Evolutionary conservation across 192 early-diverging fungal genomes (phyloP).

Genomic region (Coemansia sp.): DNA sequence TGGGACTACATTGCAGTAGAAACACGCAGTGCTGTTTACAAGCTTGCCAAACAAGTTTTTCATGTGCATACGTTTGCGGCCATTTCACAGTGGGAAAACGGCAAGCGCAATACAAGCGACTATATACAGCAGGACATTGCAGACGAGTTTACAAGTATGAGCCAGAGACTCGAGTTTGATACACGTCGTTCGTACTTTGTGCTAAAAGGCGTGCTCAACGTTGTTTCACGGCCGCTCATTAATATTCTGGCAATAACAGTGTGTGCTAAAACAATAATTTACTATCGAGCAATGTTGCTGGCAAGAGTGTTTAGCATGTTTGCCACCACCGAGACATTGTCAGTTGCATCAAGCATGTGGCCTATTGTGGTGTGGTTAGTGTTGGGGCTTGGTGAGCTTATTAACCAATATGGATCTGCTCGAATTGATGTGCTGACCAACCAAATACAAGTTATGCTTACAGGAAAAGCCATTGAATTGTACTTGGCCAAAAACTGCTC

Average conservation of each 20-base stretch:
- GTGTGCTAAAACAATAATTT: not conserved
- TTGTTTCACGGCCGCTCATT: not conserved
- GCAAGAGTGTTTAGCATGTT: slow-evolving; percentile 8
- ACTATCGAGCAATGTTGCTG: slow-evolving; percentile 14
- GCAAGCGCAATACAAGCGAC: slow-evolving; percentile 1
- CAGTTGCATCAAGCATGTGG: not conserved
- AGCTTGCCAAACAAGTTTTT: not conserved
- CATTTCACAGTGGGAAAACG: slow-evolving; percentile 7
- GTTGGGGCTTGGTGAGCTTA: not conserved
- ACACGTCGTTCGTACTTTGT: slow-evolving; percentile 7
- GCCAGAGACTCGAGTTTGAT: slow-evolving; percentile 6
- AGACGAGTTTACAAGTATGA: not conserved
- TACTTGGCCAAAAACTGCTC: slow-evolving; percentile 16
- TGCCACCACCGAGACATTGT: not conserved
- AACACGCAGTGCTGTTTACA: not conserved
- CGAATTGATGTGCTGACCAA: not conserved
- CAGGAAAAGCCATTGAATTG: slow-evolving; percentile 1
- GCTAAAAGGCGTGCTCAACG: not conserved
- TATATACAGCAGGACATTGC: not conserved
- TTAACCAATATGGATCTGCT: not conserved
- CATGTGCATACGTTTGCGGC: not conserved
- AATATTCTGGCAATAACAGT: not conserved
- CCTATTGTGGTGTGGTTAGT: slow-evolving; percentile 11
- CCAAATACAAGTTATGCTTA: slow-evolving; percentile 4
- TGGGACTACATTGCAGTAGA: not conserved